phyloP scores from a whole-genome alignment of 371 early-diverging fungal genomes.

The Mortierella sp. region DNA sequence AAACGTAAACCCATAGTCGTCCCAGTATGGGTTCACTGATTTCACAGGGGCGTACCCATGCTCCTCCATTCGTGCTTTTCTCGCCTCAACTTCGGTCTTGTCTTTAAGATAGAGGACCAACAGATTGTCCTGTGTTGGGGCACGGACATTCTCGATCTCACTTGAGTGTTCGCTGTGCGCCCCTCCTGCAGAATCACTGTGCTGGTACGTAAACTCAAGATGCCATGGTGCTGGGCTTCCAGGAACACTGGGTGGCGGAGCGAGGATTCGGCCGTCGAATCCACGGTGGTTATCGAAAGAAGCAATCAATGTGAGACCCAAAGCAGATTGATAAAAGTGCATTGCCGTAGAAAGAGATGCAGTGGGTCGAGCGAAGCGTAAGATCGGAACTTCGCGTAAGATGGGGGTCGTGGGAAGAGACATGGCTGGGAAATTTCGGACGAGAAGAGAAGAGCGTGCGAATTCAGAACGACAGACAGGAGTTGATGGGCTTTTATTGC shows the following conservation, averaged over 20 bases:
- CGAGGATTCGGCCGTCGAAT: constrained; percentile 33
- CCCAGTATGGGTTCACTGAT: constrained; percentile 31
- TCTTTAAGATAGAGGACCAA: constrained; percentile 28
- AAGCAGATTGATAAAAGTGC: constrained; percentile 21
- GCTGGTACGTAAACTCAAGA: constrained; percentile 21
- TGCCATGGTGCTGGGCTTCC: constrained; percentile 26
- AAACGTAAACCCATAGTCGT: constrained; percentile 33
- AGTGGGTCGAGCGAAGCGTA: constrained; percentile 28
- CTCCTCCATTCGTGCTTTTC: constrained; percentile 20
- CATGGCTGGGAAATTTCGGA: neutral
- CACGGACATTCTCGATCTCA: constrained; percentile 13
- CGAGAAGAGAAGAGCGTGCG: too few species aligned
- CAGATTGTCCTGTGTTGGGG: constrained; percentile 30
- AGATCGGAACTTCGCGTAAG: constrained; percentile 10
- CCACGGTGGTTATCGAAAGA: constrained; percentile 33
- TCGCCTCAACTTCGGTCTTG: constrained; percentile 6
- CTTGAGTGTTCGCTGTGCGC: neutral
- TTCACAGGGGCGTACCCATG: constrained; percentile 19
- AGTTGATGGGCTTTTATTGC: too few species aligned
- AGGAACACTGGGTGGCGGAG: constrained; percentile 4
- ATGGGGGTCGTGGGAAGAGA: neutral
- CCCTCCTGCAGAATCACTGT: too few species aligned
- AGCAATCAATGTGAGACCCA: constrained; percentile 18
- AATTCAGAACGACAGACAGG: too few species aligned
- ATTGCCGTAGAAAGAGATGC: constrained; percentile 8